phyloP scores from a whole-genome alignment of 768 basidiomycete species.

The Psilocybe sp. region DNA sequence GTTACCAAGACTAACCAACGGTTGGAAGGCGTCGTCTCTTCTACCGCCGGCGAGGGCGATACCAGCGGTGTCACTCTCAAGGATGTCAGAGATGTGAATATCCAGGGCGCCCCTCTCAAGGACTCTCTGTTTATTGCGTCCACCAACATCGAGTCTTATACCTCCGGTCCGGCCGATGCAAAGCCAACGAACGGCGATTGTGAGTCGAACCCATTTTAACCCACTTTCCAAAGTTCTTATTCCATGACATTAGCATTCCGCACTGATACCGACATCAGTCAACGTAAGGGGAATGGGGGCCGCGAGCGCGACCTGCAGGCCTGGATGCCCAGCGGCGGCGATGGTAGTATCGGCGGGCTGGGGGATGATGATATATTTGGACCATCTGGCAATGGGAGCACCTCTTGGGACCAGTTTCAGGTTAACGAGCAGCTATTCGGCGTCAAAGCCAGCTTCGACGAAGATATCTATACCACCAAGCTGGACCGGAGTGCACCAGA shows the following conservation, averaged over 20 bases:
- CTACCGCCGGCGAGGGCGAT: slow-evolving; percentile 63
- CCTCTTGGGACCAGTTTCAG: slow-evolving; percentile 88
- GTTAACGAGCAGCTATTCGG: slow-evolving; percentile 94
- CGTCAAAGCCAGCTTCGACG: slow-evolving; percentile 87
- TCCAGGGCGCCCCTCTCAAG: slow-evolving; percentile 65
- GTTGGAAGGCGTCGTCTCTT: slow-evolving; percentile 69
- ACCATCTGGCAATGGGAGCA: slow-evolving; percentile 27
- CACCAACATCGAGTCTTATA: slow-evolving; percentile 70
- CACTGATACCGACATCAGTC: slow-evolving; percentile 77
- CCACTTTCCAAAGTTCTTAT: background rate
- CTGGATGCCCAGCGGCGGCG: slow-evolving; percentile 57
- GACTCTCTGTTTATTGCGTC: slow-evolving; percentile 69
- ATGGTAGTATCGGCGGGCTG: slow-evolving; percentile 22
- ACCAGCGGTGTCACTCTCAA: slow-evolving; percentile 70
- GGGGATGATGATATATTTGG: slow-evolving; percentile 45
- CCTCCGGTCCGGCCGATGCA: slow-evolving; percentile 71
- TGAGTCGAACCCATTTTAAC: slow-evolving; percentile 33
- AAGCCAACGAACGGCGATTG: slow-evolving; percentile 70
- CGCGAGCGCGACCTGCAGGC: slow-evolving; percentile 81
- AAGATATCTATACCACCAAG: slow-evolving; percentile 93
- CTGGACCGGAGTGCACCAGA: slow-evolving; percentile 82
- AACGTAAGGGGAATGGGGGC: slow-evolving; percentile 37
- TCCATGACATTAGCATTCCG: slow-evolving; percentile 57
- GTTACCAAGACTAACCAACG: slow-evolving; percentile 66
- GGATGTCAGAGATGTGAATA: slow-evolving; percentile 72